These are phyloP conservation scores for Blastobotrys proliferans DNA, from an alignment of 1,139 yeast genomes.

Conservation along the genomic window DNA sequence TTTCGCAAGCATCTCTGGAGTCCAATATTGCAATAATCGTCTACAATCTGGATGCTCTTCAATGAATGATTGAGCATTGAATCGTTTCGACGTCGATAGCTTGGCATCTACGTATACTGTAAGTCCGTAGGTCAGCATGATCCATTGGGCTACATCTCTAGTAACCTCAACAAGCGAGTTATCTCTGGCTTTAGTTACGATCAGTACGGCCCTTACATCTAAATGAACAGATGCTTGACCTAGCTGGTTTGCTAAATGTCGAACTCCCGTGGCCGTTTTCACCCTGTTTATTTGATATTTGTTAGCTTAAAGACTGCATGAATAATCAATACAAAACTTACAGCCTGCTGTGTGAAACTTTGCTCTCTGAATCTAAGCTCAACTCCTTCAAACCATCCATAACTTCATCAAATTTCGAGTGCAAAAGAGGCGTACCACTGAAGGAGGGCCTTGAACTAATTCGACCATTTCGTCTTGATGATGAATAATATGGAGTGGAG, in stretches of 20 bases:
- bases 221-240: slow-evolving; percentile 70
- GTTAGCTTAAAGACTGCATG: not conserved
- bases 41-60: slow-evolving; percentile 26
- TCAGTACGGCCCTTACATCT: slow-evolving; percentile 65
- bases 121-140: slow-evolving; percentile 45
- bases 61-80: slow-evolving; percentile 45
- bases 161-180: slow-evolving; percentile 70
- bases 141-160: slow-evolving; percentile 75
- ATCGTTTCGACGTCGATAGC: slow-evolving; percentile 56
- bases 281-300: slow-evolving; percentile 29
- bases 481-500: slow-evolving; percentile 4
- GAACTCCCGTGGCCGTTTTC: slow-evolving; percentile 82
- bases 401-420: slow-evolving; percentile 26
- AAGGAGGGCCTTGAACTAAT: slow-evolving; percentile 9
- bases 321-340: slow-evolving; percentile 3
- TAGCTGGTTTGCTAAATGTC: slow-evolving; percentile 71
- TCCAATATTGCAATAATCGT: slow-evolving; percentile 61
- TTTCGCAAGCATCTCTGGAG: slow-evolving; percentile 48
- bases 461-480: slow-evolving; percentile 1
- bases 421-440: slow-evolving; percentile 20
- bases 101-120: slow-evolving; percentile 68
- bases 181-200: slow-evolving; percentile 84
- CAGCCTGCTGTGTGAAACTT: slow-evolving; percentile 1
- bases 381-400: slow-evolving; percentile 26
- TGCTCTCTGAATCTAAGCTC: slow-evolving; percentile 13